A percentile compares a stretch with the other conserved stretches of the same genome.
Conservation (phyloP, 495 filamentous ascomycete species). For the Daldinia childiae region DNA sequence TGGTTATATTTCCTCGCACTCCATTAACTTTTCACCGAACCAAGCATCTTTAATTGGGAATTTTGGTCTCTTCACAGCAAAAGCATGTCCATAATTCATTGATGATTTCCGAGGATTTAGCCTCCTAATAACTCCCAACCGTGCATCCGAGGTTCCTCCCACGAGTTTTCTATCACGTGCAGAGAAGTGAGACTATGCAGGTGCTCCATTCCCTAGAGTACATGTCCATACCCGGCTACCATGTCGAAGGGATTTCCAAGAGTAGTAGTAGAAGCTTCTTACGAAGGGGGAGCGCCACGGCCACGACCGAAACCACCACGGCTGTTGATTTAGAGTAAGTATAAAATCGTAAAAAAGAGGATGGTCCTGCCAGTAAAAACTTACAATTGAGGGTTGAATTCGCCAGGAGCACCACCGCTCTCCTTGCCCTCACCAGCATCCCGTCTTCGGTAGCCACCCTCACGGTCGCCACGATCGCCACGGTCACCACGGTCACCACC, state of each 20-base stretch:
- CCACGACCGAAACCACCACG: slow-evolving; percentile 95
- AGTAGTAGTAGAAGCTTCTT: slow-evolving; percentile 50
- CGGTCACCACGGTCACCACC: slow-evolving; percentile 70
- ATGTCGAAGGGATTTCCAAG: slow-evolving; percentile 55
- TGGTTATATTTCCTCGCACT: slow-evolving; percentile 10
- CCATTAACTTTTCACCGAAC: slow-evolving; percentile 29
- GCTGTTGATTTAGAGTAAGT: slow-evolving; percentile 58
- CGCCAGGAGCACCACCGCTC: slow-evolving; percentile 91
- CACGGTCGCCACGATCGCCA: slow-evolving; percentile 79
- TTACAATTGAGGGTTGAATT: slow-evolving; percentile 93
- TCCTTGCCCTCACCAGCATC: slow-evolving; percentile 92
- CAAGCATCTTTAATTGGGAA: slow-evolving; percentile 21
- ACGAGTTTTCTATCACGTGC: slow-evolving; percentile 61
- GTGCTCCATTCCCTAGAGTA: slow-evolving; percentile 61
- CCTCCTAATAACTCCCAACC: slow-evolving; percentile 54
- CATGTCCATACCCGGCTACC: slow-evolving; percentile 58
- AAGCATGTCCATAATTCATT: slow-evolving; percentile 52
- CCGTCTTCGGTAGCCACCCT: slow-evolving; percentile 91
- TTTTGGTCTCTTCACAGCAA: slow-evolving; percentile 40
- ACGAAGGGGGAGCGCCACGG: slow-evolving; percentile 76
- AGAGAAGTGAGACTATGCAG: slow-evolving; percentile 58
- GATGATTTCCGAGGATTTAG: slow-evolving; percentile 52
- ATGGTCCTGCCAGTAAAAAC: slow-evolving; percentile 41
- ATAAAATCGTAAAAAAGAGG: neutral
- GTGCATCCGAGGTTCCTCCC: slow-evolving; percentile 53